Conservation (phyloP, 192 early-diverging fungal genomes). For the Coemansia sp. region DNA sequence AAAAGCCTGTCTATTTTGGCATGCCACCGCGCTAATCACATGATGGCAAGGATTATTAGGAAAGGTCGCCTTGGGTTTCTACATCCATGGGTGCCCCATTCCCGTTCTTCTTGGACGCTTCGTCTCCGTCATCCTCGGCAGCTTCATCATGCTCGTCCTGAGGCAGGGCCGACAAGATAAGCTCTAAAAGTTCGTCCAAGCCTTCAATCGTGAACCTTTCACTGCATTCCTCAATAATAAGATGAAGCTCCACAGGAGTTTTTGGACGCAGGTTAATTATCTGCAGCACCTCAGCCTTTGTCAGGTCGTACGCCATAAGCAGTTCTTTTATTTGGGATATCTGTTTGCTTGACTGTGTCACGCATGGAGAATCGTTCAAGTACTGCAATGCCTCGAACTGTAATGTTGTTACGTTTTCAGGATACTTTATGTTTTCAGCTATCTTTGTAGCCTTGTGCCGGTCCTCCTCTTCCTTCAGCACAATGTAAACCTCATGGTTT, state of each 20-base stretch:
- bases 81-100: slow-evolving; percentile 14
- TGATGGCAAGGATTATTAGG: too few relatives aligned
- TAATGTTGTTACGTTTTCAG: slow-evolving; percentile 65
- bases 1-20: too few relatives aligned
- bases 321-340: slow-evolving; percentile 51
- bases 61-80: slow-evolving; percentile 10
- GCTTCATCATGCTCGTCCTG: slow-evolving; percentile 14
- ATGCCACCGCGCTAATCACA: too few relatives aligned
- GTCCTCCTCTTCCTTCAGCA: slow-evolving; percentile 61
- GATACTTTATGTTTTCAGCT: slow-evolving; percentile 47
- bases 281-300: slow-evolving; percentile 74
- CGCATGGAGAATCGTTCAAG: slow-evolving; percentile 60
- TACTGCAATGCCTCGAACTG: slow-evolving; percentile 62
- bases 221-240: slow-evolving; percentile 74
- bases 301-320: slow-evolving; percentile 58
- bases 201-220: slow-evolving; percentile 61
- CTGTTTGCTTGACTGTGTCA: slow-evolving; percentile 60
- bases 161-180: slow-evolving; percentile 57
- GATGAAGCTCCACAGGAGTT: slow-evolving; percentile 63
- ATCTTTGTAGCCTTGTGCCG: slow-evolving; percentile 35
- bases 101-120: slow-evolving; percentile 7
- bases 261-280: slow-evolving; percentile 72
- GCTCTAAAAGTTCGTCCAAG: slow-evolving; percentile 55
- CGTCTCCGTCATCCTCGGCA: slow-evolving; percentile 8
- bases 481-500: slow-evolving; percentile 68